Percentiles rank a stretch among this genome's conserved stretches.
phyloP scores from a whole-genome alignment of 495 filamentous ascomycete genomes.

The Talaromyces borbonicus region DNA sequence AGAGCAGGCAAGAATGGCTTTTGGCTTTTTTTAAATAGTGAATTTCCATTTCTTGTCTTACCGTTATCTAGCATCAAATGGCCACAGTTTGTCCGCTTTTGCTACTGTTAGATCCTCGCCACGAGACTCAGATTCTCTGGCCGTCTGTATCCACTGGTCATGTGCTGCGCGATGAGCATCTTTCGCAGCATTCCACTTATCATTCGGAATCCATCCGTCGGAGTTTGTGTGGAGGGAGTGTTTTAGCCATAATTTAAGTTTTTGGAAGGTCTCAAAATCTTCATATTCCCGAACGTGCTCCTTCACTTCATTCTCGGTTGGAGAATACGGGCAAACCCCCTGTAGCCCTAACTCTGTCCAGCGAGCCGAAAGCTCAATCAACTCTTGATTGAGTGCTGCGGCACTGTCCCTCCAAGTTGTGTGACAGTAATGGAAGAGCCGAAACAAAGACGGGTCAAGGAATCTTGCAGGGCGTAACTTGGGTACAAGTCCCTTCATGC shows the following conservation, averaged over 20 bases:
- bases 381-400: conserved; percentile 23
- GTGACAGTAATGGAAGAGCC: conserved; percentile 31
- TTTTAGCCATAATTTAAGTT: conserved; percentile 23
- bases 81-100: conserved; percentile 24
- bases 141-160: conserved; percentile 23
- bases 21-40: too few relatives aligned
- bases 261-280: conserved; percentile 24
- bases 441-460: conserved; percentile 27
- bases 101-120: conserved; percentile 21
- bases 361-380: conserved; percentile 24
- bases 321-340: conserved; percentile 25
- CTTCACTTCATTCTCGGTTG: conserved; percentile 19
- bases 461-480: conserved; percentile 24
- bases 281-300: conserved; percentile 25
- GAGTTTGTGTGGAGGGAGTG: conserved; percentile 15
- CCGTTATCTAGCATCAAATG: conserved; percentile 20
- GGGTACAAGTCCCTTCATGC: conserved; percentile 23
- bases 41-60: too few relatives aligned
- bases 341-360: conserved; percentile 28
- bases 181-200: conserved; percentile 22
- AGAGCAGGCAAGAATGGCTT: too few relatives aligned
- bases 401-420: conserved; percentile 34
- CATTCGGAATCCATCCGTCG: conserved; percentile 23
- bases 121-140: conserved; percentile 16
- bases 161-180: conserved; percentile 24